Evolutionary conservation across 2,329 filamentous ascomycete species (phyloP).

Genomic region (Fusarium palustre): DNA sequence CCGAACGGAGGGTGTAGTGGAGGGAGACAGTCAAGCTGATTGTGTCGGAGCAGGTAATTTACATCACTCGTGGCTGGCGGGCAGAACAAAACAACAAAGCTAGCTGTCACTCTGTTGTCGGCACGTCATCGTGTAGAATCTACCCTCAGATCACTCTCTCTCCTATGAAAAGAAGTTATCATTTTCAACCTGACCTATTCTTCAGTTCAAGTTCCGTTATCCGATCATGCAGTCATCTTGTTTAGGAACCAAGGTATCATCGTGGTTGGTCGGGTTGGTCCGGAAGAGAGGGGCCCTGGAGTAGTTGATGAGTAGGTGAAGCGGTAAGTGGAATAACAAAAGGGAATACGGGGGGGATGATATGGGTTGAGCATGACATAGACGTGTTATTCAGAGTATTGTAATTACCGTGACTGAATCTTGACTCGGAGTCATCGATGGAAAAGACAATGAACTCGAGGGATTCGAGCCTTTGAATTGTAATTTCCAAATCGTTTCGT

Average conservation of each 20-base stretch:
- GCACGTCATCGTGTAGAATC: not conserved
- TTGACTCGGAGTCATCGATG: not conserved
- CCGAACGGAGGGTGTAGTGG: not conserved
- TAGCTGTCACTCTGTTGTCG: not conserved
- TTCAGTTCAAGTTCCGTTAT: not conserved
- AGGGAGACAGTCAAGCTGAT: not conserved
- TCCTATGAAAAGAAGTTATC: not conserved
- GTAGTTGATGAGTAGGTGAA: not conserved
- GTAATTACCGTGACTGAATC: not conserved
- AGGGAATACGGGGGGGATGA: not conserved
- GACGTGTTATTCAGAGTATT: not conserved
- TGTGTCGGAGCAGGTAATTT: not conserved
- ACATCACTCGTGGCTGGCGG: not conserved
- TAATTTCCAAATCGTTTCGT: constrained; percentile 3
- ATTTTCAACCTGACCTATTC: constrained; percentile 12
- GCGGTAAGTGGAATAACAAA: not conserved
- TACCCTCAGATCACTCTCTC: not conserved
- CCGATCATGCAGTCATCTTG: constrained; percentile 1
- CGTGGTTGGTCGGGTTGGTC: not conserved
- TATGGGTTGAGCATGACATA: not conserved
- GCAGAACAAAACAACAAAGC: not conserved
- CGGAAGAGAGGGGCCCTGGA: not conserved
- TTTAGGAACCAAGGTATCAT: not conserved
- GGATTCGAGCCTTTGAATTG: not conserved
- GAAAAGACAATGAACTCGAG: not conserved